Percentiles rank a stretch among this genome's conserved stretches.
These are phyloP conservation scores for Crithidia brevicula DNA, from an alignment of 208 protist genomes.

Conservation along the genomic window DNA sequence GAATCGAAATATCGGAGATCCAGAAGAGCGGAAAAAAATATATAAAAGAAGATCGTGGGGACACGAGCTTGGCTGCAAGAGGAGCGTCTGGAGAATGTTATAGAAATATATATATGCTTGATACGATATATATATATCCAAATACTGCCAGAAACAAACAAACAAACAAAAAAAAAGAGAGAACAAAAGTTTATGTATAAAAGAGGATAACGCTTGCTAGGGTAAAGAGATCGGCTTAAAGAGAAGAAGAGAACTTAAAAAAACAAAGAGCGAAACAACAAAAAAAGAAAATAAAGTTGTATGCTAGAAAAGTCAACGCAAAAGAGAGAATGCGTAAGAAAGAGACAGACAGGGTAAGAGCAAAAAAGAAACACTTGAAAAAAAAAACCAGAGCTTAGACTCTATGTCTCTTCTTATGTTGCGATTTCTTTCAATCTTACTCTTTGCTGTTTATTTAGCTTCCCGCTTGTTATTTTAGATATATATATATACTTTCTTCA, in stretches of 20 bases:
- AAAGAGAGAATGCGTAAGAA: not conserved
- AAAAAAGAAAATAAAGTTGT: not conserved
- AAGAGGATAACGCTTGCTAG: not conserved
- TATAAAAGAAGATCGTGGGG: not conserved
- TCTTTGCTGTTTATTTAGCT: too few species aligned
- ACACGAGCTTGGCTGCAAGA: not conserved
- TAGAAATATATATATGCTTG: too few species aligned
- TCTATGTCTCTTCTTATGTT: too few species aligned
- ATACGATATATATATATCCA: too few species aligned
- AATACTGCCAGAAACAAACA: not conserved
- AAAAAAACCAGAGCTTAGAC: too few species aligned
- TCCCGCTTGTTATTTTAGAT: too few species aligned
- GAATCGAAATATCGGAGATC: not conserved
- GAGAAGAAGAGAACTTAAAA: not conserved
- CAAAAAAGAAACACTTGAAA: too few species aligned
- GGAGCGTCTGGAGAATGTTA: too few species aligned
- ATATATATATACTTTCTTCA: too few species aligned
- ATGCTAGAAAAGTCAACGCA: too few species aligned
- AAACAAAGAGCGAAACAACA: not conserved
- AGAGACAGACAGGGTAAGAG: constrained; percentile 11
- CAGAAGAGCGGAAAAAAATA: constrained; percentile 5
- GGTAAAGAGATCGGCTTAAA: not conserved
- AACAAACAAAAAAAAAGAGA: constrained; percentile 12
- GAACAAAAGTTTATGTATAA: constrained; percentile 7
- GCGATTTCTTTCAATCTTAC: too few species aligned